Conservation (phyloP, 345 rosid genomes). For the Psidium guajava region DNA sequence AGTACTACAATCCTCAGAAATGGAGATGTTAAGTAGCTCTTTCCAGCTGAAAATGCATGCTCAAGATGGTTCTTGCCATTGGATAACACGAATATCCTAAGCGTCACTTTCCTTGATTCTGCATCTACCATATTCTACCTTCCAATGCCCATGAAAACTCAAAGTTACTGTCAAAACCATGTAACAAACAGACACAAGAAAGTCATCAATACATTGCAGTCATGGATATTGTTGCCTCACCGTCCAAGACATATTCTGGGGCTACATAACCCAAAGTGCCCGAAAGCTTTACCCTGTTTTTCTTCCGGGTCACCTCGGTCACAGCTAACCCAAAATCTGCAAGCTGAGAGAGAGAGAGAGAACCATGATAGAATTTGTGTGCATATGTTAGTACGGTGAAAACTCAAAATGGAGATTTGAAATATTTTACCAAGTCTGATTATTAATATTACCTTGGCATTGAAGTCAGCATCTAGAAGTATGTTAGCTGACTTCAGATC, state of each 20-base stretch:
- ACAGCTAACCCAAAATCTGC: slow-evolving; percentile 98
- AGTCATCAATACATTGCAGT: background rate
- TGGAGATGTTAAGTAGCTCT: background rate
- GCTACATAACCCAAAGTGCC: slow-evolving; percentile 97
- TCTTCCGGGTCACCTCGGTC: slow-evolving; percentile 51
- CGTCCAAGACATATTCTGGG: slow-evolving; percentile 86
- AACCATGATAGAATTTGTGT: background rate
- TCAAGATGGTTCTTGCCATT: background rate
- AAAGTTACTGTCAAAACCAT: background rate
- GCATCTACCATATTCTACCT: background rate
- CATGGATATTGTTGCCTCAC: slow-evolving; percentile 24
- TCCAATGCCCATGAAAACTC: background rate
- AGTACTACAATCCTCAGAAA: background rate
- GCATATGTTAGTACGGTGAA: background rate
- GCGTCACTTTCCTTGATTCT: background rate
- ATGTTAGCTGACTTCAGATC: slow-evolving; percentile 98
- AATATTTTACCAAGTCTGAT: background rate
- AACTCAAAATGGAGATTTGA: background rate
- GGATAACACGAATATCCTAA: background rate
- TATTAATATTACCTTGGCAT: slow-evolving; percentile 69
- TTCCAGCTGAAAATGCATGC: background rate
- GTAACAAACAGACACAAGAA: background rate
- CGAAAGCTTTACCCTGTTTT: slow-evolving; percentile 70
- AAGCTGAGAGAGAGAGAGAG: slow-evolving; percentile 40
- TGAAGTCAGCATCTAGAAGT: slow-evolving; percentile 73